Percentiles rank a stretch among this genome's conserved stretches.
Conservation (phyloP, 225 moss, liverwort and hornwort genomes). For the Climacium dendroides region DNA sequence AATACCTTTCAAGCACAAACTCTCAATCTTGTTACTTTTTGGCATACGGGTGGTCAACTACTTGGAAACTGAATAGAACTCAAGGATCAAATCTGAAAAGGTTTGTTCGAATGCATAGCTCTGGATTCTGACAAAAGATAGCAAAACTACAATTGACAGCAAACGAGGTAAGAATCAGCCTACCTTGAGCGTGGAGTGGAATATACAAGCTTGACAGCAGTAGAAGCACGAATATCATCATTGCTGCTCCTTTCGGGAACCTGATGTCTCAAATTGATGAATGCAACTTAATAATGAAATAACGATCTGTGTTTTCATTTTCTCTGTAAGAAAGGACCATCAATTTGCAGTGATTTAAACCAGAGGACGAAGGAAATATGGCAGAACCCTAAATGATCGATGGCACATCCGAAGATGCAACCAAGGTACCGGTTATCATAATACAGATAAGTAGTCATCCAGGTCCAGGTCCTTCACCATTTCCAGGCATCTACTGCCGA, state of each 20-base stretch:
- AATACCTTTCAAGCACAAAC: background rate
- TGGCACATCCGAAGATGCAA: background rate
- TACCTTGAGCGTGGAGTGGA: constrained; percentile 12
- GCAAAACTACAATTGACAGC: background rate
- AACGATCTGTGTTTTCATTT: background rate
- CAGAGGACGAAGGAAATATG: background rate
- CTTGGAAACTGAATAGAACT: background rate
- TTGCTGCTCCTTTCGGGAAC: background rate
- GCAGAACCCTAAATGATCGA: background rate
- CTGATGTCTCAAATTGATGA: background rate
- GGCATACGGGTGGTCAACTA: background rate
- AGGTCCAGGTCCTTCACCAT: background rate
- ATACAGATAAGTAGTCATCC: background rate
- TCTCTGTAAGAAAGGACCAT: background rate
- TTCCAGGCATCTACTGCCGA: background rate
- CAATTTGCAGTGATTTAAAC: background rate
- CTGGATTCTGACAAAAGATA: background rate
- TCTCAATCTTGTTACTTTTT: background rate
- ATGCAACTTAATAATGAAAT: background rate
- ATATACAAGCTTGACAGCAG: constrained; percentile 11
- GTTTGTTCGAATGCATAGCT: background rate
- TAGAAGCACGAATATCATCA: constrained; percentile 3
- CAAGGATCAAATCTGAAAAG: background rate
- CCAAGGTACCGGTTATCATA: background rate
- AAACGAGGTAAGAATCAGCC: background rate